phyloP scores from a whole-genome alignment of 73 alveolate species.

The Loxodes magnus region DNA sequence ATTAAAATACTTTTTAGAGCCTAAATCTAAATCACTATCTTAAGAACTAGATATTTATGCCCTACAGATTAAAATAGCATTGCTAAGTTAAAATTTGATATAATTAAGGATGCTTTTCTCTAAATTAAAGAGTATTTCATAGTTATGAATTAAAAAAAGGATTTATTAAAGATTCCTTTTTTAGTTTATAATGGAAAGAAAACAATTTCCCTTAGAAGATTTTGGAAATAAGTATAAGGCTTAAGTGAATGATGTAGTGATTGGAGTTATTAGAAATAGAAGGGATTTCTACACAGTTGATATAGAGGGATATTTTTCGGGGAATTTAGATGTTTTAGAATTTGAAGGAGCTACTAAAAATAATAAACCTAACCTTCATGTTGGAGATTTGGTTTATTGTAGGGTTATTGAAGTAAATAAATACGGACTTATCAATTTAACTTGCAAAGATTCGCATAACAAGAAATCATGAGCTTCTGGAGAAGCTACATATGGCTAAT shows the following conservation, averaged over 20 bases:
- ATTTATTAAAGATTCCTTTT: too few relatives aligned
- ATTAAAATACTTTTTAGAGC: too few relatives aligned
- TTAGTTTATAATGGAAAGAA: too few relatives aligned
- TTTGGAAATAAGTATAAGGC: slow-evolving; percentile 5
- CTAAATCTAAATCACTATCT: too few relatives aligned
- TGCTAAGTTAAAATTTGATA: too few relatives aligned
- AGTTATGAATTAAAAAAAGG: too few relatives aligned
- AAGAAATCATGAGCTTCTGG: slow-evolving; percentile 36
- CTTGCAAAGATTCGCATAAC: slow-evolving; percentile 23
- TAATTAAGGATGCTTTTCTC: too few relatives aligned
- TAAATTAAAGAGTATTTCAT: too few relatives aligned
- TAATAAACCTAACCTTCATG: slow-evolving; percentile 27
- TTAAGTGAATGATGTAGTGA: slow-evolving; percentile 1
- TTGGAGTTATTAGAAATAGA: not conserved
- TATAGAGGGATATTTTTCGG: not conserved
- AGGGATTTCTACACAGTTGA: slow-evolving; percentile 5
- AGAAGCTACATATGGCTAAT: slow-evolving; percentile 4
- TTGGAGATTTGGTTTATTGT: slow-evolving; percentile 17
- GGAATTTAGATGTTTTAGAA: slow-evolving; percentile 16
- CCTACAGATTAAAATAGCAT: too few relatives aligned
- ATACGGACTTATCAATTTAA: slow-evolving; percentile 13
- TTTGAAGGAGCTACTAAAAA: slow-evolving; percentile 49
- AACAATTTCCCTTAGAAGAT: too few relatives aligned
- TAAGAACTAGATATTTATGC: too few relatives aligned
- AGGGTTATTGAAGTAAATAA: slow-evolving; percentile 22